Evolutionary conservation across 176 grass and related monocot species (phyloP), one percentile per base, ranked within the genome.

Genomic region (Dendrocalamus sinicus): DNA sequence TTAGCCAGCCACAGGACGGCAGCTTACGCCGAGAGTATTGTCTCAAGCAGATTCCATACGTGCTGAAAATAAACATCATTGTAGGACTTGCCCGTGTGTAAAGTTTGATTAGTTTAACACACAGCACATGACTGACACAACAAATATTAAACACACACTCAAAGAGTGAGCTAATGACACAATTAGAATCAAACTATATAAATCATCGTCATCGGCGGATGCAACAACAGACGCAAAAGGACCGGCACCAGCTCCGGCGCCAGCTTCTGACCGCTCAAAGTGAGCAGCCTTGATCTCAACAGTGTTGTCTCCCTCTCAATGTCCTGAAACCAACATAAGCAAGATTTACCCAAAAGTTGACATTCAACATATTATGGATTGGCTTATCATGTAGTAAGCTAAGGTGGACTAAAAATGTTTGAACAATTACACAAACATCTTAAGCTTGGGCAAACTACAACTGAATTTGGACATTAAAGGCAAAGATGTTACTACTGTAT

Each of bases 291-390:
- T 95, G 54, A 95, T 95, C 77, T 95, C 94, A 0, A 91, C 71
- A 50, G 93, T 53, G 12, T 93, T 91, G 0, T 95, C 75, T 95
- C 94, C 87, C 71, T 91, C 86, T 93, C 91, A 55, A 95, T 91
- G 61, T 95, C 94, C 94, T 95, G 61, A 73, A 86, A 81, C 16
- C 6, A 24, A 53, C 45, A 41, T 16, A 40, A 64, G 55, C 30
- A 0, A 74, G 28, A 43, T 35, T 75, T 37, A 54, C 9, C 12
- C 57, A 35, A 59, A 6, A 58, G 58, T 39, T 59, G 12, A 0
- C 52, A 41, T n/a, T 41, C 26, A 65, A 10, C 73, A 55, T 32
- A 32, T 20, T 53, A 26, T 53, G 7, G 9, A 52, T 74, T 52
- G 16, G 12, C 24, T 67, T 50, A 30, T 13, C 10, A 26, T 32